phyloP scores from a whole-genome alignment of 352 stramenopile genomes.

The Phytopythium ostracodes region DNA sequence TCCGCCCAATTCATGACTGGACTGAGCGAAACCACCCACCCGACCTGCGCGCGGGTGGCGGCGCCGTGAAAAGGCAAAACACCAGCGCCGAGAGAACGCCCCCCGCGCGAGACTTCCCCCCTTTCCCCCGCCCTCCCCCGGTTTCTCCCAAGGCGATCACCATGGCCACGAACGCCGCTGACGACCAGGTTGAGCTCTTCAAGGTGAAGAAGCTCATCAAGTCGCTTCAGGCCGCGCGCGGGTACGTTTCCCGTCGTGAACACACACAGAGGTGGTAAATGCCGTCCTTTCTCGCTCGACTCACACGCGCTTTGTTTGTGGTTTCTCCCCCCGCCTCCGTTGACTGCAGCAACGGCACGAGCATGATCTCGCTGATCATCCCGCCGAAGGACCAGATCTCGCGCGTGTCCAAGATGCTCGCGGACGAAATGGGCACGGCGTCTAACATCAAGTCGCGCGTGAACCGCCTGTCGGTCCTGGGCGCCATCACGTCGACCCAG shows the following conservation, averaged over 20 bases:
- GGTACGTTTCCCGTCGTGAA: constrained; percentile 40
- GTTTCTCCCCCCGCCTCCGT: background rate
- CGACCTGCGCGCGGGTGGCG: background rate
- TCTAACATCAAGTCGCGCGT: constrained; percentile 99
- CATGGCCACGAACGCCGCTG: constrained; percentile 43
- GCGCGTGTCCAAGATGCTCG: constrained; percentile 97
- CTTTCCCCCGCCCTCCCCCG: background rate
- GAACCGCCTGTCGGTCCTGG: constrained; percentile 97
- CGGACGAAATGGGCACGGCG: constrained; percentile 98
- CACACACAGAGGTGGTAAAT: background rate
- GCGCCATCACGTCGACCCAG: constrained; percentile 98
- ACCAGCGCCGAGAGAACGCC: background rate
- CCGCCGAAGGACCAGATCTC: constrained; percentile 98
- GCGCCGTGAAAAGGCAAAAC: constrained; percentile 1
- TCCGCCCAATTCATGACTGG: background rate
- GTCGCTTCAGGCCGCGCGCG: constrained; percentile 88
- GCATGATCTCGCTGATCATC: constrained; percentile 99
- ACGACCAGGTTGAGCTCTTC: constrained; percentile 99
- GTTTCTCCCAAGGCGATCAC: constrained; percentile 3
- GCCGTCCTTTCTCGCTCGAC: background rate
- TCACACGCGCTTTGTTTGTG: too few species aligned
- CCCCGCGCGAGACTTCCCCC: background rate
- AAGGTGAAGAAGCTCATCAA: constrained; percentile 99
- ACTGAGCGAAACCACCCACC: background rate
- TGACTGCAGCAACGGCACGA: constrained; percentile 93